phyloP scores from a whole-genome alignment of 805 yeast species.

The Yarrowia deformans region DNA sequence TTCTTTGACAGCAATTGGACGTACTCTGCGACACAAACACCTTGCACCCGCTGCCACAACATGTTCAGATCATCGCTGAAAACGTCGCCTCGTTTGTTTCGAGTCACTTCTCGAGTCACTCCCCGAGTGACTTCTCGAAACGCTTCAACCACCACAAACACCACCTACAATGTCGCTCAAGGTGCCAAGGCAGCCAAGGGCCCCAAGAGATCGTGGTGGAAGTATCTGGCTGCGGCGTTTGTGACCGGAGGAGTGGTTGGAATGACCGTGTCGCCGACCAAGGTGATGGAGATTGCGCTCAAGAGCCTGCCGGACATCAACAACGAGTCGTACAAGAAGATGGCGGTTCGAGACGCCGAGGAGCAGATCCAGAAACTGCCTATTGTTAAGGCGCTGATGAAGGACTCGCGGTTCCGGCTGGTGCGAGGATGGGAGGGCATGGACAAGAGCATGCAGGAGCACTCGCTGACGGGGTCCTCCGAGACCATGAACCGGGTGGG shows the following conservation, averaged over 20 bases:
- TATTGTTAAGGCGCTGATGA: conserved; percentile 24
- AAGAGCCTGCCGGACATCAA: conserved; percentile 23
- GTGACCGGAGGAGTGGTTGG: conserved; percentile 33
- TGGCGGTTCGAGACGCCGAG: conserved; percentile 11
- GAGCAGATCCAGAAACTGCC: conserved; percentile 35
- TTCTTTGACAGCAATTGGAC: not conserved
- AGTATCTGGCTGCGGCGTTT: conserved; percentile 23
- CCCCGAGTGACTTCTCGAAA: not conserved
- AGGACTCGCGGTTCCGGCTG: conserved; percentile 33
- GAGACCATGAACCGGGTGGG: conserved; percentile 75
- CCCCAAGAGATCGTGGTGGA: conserved; percentile 21
- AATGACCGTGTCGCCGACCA: conserved; percentile 30
- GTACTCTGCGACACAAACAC: not conserved
- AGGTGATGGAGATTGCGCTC: conserved; percentile 36
- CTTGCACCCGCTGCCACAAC: not conserved
- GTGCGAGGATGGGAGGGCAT: conserved; percentile 39
- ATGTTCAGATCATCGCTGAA: conserved; percentile 22
- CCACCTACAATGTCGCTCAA: conserved; percentile 20
- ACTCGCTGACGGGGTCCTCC: conserved; percentile 51
- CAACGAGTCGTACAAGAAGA: conserved; percentile 16
- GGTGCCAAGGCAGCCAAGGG: not conserved
- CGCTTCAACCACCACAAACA: conserved; percentile 9
- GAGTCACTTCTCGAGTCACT: not conserved
- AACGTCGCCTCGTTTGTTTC: not conserved
- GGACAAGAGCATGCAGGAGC: conserved; percentile 24